Base-by-base conservation (phyloP, 805 yeast genomes). In the Cyberlindnera maclurae region DNA sequence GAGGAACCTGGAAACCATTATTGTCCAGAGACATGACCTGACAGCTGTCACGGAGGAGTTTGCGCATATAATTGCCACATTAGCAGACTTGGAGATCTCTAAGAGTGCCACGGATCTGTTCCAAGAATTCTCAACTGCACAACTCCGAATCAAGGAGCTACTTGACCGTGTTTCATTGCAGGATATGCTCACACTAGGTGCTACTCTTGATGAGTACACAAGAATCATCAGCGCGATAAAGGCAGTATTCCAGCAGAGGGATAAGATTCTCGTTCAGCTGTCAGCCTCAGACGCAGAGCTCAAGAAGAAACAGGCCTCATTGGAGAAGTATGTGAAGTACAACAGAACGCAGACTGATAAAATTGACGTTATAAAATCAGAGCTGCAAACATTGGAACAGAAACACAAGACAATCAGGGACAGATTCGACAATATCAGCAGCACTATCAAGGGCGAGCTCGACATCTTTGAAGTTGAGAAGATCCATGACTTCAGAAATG, bases 151-250 rank as follows among this genome's bases (percentile, higher is more conserved):
- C 18, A 77, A 77, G 49, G 90, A 85, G 37, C 68, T 85, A 34
- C 64, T 86, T 34, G 88, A 79, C 46, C 73, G 96, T 44, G 78
- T 82, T 44, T 79, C 87, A 42, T 60, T 83, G 60, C 95, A 86
- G 58, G 97, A 90, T 49, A 76, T 88, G 52, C 64, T 90, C 45
- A 87, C 96, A 0, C 63, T 90, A 34, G 95, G 95, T 2, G 75
- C 83, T 18, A 85, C 95, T 1, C 65, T 90, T 29, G 96, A 90
- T 56, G 97, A 89, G 56, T 89, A 93, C 57, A 66, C 79, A 35
- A 71, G 97, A 36, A 65, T 80, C 12, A 75, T 89, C 18, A 79
- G 82, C 9, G 84, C 95, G 22, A 73, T 87, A 26, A 74, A 81
- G 46, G 72, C 77, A 33, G 77, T 84, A 4, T 80, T 89, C 47